Conservation (phyloP, 2,329 filamentous ascomycete species). For the Aspergillus sp. region DNA sequence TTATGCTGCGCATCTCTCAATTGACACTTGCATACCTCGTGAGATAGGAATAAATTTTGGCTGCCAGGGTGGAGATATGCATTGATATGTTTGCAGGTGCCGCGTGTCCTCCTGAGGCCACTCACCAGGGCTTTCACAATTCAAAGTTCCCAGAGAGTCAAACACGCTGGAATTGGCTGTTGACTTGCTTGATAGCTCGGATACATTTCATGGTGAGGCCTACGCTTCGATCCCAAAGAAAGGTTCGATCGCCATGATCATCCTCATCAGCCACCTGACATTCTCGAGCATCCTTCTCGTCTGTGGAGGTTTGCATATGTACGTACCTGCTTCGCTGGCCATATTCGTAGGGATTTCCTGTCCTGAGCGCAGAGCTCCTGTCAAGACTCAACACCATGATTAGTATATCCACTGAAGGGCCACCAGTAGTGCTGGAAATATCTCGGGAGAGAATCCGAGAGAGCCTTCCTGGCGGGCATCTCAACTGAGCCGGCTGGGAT, state of each 20-base stretch:
- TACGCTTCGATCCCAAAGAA: neutral
- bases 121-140: neutral
- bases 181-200: neutral
- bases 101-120: constrained; percentile 21
- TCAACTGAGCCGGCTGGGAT: constrained; percentile 8
- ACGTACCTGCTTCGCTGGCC: neutral
- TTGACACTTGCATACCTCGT: neutral
- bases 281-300: neutral
- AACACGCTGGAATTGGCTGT: neutral
- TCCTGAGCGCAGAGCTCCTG: neutral
- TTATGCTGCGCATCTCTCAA: neutral
- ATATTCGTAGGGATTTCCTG: neutral
- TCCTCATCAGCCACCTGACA: constrained; percentile 12
- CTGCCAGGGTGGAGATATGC: constrained; percentile 20
- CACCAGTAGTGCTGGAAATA: neutral
- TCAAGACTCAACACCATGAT: neutral
- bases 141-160: neutral
- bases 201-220: neutral
- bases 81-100: constrained; percentile 21
- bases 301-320: neutral
- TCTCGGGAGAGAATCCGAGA: constrained; percentile 1
- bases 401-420: neutral
- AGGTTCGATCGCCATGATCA: constrained; percentile 24
- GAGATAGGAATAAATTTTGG: constrained; percentile 8
- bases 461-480: neutral